phyloP scores from a whole-genome alignment of 331 rosid species.

The Pyrus hybrid region DNA sequence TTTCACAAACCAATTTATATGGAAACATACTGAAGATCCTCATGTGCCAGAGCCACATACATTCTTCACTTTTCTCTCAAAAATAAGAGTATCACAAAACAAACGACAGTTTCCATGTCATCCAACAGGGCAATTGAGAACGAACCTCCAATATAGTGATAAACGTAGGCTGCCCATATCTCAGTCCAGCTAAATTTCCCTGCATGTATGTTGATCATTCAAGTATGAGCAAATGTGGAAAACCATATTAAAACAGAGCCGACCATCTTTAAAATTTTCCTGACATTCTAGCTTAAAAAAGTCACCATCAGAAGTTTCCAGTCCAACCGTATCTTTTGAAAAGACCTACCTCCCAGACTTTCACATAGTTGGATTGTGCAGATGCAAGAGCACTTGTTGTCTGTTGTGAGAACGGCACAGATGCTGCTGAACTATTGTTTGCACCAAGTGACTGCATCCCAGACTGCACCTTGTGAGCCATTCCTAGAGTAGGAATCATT shows the following conservation, averaged over 20 bases:
- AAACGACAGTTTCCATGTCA: not conserved
- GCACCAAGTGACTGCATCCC: slow-evolving; percentile 61
- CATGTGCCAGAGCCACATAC: not conserved
- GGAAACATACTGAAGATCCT: not conserved
- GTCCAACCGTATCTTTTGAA: not conserved
- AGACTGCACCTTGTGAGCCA: slow-evolving; percentile 73
- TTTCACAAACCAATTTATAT: not conserved
- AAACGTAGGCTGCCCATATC: slow-evolving; percentile 94
- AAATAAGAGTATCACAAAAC: not conserved
- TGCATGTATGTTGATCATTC: slow-evolving; percentile 35
- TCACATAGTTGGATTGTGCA: slow-evolving; percentile 81
- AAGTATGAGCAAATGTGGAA: slow-evolving; percentile 17
- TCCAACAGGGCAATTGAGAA: slow-evolving; percentile 12
- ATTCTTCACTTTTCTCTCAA: not conserved
- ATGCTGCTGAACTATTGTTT: slow-evolving; percentile 59
- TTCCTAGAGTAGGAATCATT: slow-evolving; percentile 98
- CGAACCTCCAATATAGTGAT: slow-evolving; percentile 90
- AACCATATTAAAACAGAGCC: slow-evolving; percentile 6
- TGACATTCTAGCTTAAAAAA: not conserved
- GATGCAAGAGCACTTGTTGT: slow-evolving; percentile 58
- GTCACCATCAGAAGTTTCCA: not conserved
- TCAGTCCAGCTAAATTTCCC: slow-evolving; percentile 96
- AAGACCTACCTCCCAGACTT: slow-evolving; percentile 89
- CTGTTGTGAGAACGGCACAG: slow-evolving; percentile 64
- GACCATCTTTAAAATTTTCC: not conserved